phyloP scores from a whole-genome alignment of 306 rosid genomes.

The Sindora glabra region DNA sequence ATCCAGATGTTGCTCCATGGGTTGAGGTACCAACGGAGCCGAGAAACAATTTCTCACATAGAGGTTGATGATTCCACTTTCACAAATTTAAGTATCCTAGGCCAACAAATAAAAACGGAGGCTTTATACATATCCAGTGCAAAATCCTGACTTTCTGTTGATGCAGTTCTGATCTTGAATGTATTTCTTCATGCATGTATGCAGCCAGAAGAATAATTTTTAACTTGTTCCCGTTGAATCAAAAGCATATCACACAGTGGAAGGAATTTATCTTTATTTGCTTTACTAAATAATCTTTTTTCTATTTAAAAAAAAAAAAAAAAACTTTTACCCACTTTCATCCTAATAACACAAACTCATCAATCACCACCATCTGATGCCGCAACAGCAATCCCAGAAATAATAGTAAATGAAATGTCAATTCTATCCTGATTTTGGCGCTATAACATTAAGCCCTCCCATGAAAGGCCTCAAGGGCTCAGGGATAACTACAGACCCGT shows the following conservation, averaged over 20 bases:
- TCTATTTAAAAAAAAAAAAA: no score
- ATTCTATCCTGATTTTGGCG: constrained; percentile 32
- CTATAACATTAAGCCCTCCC: constrained; percentile 56
- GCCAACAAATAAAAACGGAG: constrained; percentile 80
- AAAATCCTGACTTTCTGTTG: no score
- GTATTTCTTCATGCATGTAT: no score
- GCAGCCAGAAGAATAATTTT: no score
- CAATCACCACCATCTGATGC: constrained; percentile 6
- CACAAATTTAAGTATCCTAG: constrained; percentile 74
- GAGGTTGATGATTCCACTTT: constrained; percentile 92
- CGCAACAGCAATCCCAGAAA: constrained; percentile 19
- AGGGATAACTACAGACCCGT: constrained; percentile 67
- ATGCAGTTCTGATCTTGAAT: no score
- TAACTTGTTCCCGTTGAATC: no score
- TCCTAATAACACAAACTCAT: constrained; percentile 11
- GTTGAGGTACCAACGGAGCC: constrained; percentile 84
- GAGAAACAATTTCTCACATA: constrained; percentile 88
- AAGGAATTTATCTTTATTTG: no score
- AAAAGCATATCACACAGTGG: no score
- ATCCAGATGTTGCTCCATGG: constrained; percentile 83
- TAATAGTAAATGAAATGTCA: neutral
- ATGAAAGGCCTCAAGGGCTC: constrained; percentile 78
- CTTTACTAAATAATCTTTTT: no score
- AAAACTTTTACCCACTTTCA: no score
- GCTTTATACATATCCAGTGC: constrained; percentile 71